A percentile compares a stretch with the other conserved stretches of the same genome.
Evolutionary conservation across 2,329 filamentous ascomycete genomes (phyloP).

Genomic region (Fusarium penzigii): DNA sequence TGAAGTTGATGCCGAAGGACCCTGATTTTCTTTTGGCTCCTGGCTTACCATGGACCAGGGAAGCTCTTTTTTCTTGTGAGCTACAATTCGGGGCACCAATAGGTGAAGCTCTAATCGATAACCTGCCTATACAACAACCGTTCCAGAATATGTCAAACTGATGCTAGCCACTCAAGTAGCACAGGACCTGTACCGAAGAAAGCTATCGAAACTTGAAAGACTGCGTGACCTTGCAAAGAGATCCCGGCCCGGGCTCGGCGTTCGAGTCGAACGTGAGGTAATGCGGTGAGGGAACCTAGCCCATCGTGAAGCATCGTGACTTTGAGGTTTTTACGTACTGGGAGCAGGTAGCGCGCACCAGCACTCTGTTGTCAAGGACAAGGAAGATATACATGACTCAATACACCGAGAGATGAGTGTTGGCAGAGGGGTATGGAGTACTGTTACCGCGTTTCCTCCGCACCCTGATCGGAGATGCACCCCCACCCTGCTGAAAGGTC

Average conservation of each 20-base stretch:
- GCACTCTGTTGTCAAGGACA: neutral
- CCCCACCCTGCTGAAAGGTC: neutral
- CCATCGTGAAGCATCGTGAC: slow-evolving; percentile 30
- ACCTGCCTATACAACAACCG: too few relatives aligned
- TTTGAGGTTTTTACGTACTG: slow-evolving; percentile 25
- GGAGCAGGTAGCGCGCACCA: slow-evolving; percentile 13
- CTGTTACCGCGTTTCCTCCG: neutral
- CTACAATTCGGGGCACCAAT: too few relatives aligned
- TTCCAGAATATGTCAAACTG: neutral
- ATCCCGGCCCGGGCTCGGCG: slow-evolving; percentile 32
- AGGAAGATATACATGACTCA: slow-evolving; percentile 20
- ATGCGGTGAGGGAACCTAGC: slow-evolving; percentile 32
- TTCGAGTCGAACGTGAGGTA: slow-evolving; percentile 32
- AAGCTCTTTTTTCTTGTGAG: too few relatives aligned
- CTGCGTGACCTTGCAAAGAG: slow-evolving; percentile 27
- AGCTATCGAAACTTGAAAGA: slow-evolving; percentile 21
- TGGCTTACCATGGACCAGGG: too few relatives aligned
- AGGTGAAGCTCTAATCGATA: too few relatives aligned
- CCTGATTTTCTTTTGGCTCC: too few relatives aligned
- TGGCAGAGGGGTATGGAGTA: slow-evolving; percentile 8
- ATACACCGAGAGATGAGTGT: slow-evolving; percentile 3
- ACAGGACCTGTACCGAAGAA: slow-evolving; percentile 22
- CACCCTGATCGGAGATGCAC: neutral
- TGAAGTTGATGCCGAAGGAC: too few relatives aligned
- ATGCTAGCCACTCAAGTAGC: slow-evolving; percentile 20